Base-by-base conservation (phyloP, 768 basidiomycete species). In the Chalciporus chontae region DNA sequence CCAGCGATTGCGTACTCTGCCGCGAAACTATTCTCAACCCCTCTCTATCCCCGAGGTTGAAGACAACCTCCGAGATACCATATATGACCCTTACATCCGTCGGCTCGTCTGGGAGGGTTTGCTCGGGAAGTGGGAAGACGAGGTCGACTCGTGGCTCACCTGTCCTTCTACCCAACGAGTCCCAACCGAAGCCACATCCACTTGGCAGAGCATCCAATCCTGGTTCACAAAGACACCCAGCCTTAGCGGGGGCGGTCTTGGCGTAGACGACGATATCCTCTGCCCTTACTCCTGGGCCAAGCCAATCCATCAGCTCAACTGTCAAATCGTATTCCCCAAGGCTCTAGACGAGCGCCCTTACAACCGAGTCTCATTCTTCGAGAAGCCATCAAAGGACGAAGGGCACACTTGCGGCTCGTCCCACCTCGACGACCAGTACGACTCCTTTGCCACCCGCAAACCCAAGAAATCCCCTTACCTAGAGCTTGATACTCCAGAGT, bases 91-190 rank as follows among this genome's bases (percentile, higher is more conserved):
- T 0, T 90, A 85, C 68, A 77, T 98, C 51, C 86, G 95, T 17
- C 89, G 85, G 44, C 78, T 97, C 53, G 78, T 94, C 61, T 83
- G 80, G 79, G 91, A 97, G 66, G 94, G 94, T 42, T 67, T 94
- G 23, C 73, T 87, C 26, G 70, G 77, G 38, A 77, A 80, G 62
- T 94, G 87, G 85, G 63, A 72, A 13, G 67, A 76, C 42, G 80
- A 88, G 24, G 54, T 84, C 14, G 64, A 73, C 2, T 50, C 61
- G 6, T 94, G 94, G 94, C 68, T 90, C 29, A 44, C 55, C 8
- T 96, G 94, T 67, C 83, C 88, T 5, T 50, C 66, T 5, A 10
- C 37, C 43, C 8, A 27, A 18, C 36, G 36, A n/a, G 49, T 47
- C 3, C 59, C 59, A 27, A 40, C 15, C 26, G 37, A 34, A 17